phyloP scores from a whole-genome alignment of 148 eudicot species.

The Fagopyrum esculentum region DNA sequence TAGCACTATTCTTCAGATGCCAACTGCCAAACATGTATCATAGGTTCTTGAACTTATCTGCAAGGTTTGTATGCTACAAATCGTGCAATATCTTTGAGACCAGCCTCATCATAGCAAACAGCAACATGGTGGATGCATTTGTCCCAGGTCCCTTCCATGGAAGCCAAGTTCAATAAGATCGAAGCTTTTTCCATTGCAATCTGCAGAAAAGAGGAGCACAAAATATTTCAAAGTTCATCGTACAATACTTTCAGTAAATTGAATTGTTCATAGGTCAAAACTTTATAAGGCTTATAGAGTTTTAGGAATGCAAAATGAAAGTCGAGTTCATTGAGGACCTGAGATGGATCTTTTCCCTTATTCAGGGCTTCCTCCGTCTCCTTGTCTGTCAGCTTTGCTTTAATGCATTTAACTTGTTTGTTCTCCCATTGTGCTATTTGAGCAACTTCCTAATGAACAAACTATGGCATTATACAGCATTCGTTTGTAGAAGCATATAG shows the following conservation, averaged over 20 bases:
- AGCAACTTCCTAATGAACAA: constrained; percentile 62
- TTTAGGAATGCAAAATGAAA: not conserved
- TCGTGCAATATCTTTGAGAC: constrained; percentile 56
- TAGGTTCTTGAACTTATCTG: constrained; percentile 14
- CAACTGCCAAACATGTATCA: not conserved
- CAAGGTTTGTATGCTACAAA: constrained; percentile 55
- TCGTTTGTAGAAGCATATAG: not conserved
- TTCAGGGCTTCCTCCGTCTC: constrained; percentile 64
- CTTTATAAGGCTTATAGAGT: not conserved
- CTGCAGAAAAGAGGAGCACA: constrained; percentile 24
- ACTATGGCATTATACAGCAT: not conserved
- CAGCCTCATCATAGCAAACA: constrained; percentile 67
- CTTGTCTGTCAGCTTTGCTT: constrained; percentile 64
- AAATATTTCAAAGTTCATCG: not conserved
- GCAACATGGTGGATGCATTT: constrained; percentile 48
- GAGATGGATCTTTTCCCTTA: constrained; percentile 78
- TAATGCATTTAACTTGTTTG: constrained; percentile 68
- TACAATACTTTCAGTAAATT: not conserved
- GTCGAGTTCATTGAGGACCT: constrained; percentile 33
- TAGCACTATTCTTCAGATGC: not conserved
- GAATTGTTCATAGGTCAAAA: not conserved
- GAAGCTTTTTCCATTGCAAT: constrained; percentile 89
- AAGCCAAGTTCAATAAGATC: constrained; percentile 76
- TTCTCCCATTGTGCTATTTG: constrained; percentile 79
- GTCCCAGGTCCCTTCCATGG: constrained; percentile 85